phyloP scores from a whole-genome alignment of 2,329 filamentous ascomycete genomes.

The Rhexocercosporidium sp. region DNA sequence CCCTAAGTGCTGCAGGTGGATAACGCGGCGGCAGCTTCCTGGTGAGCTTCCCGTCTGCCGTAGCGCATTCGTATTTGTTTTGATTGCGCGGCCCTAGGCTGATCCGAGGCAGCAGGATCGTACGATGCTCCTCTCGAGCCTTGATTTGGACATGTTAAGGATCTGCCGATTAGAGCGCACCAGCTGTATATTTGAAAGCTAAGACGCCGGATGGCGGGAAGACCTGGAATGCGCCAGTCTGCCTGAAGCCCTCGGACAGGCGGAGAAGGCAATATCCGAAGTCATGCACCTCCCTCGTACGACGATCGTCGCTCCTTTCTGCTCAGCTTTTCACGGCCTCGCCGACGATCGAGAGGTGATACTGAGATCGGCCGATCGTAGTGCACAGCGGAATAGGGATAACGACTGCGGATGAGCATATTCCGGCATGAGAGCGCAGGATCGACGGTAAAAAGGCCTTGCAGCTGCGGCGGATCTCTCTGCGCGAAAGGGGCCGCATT shows the following conservation, averaged over 20 bases:
- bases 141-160: neutral
- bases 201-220: constrained; percentile 25
- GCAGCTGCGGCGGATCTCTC: constrained; percentile 23
- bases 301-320: constrained; percentile 14
- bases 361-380: no score
- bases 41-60: constrained; percentile 18
- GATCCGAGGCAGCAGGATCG: constrained; percentile 22
- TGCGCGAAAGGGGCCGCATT: constrained; percentile 20
- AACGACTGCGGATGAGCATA: no score
- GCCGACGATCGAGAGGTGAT: no score
- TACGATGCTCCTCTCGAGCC: neutral
- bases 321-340: no score
- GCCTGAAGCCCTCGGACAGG: constrained; percentile 26
- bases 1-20: constrained; percentile 10
- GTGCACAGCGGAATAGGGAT: no score
- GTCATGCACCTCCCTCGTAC: constrained; percentile 20
- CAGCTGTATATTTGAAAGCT: constrained; percentile 19
- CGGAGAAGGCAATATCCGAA: constrained; percentile 23
- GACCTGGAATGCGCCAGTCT: constrained; percentile 25
- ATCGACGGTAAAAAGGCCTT: neutral
- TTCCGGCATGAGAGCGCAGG: no score
- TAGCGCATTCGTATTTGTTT: constrained; percentile 24
- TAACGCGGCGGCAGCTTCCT: constrained; percentile 20
- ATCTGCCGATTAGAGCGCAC: constrained; percentile 10
- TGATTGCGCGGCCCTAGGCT: constrained; percentile 24